Conservation (phyloP, 2,329 filamentous ascomycete species). For the Pezicula neosporulosa region DNA sequence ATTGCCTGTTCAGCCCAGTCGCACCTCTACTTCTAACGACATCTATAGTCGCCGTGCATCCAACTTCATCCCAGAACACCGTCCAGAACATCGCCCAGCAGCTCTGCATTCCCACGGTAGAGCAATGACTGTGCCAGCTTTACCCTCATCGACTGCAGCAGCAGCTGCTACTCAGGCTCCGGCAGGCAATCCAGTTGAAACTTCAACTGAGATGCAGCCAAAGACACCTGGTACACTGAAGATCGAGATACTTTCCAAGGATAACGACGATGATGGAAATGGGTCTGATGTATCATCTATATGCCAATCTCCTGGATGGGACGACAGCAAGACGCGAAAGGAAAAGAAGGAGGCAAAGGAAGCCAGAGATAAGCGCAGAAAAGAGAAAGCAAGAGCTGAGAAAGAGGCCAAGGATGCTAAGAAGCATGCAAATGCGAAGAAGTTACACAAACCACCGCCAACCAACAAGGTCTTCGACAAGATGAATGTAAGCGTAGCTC, state of each 20-base stretch:
- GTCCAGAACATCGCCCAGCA: conserved; percentile 2
- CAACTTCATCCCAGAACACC: conserved; percentile 8
- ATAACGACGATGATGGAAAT: conserved; percentile 3
- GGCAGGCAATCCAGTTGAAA: too few relatives aligned
- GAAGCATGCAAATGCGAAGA: conserved; percentile 32
- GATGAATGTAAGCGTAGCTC: neutral
- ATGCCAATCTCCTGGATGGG: conserved; percentile 62
- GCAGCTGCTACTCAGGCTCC: too few relatives aligned
- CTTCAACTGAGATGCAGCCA: too few relatives aligned
- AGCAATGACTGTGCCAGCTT: conserved; percentile 19
- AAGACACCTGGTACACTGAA: too few relatives aligned
- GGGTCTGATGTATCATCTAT: conserved; percentile 34
- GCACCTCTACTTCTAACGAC: conserved; percentile 9
- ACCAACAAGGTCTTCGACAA: conserved; percentile 15
- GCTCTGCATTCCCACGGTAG: conserved; percentile 8
- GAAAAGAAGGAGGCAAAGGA: conserved; percentile 40
- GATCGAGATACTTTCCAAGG: neutral
- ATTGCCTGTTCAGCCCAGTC: conserved; percentile 1
- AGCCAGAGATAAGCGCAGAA: conserved; percentile 36
- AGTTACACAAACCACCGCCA: conserved; percentile 27
- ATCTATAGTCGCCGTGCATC: conserved; percentile 1
- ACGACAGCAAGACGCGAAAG: conserved; percentile 46
- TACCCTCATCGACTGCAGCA: neutral
- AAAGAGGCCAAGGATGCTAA: conserved; percentile 33
- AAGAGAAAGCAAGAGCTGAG: conserved; percentile 36